A percentile compares a stretch with the other conserved stretches of the same genome.
Evolutionary conservation across 2,329 filamentous ascomycete genomes (phyloP).

Genomic region (Dryadomyces sulphureus): DNA sequence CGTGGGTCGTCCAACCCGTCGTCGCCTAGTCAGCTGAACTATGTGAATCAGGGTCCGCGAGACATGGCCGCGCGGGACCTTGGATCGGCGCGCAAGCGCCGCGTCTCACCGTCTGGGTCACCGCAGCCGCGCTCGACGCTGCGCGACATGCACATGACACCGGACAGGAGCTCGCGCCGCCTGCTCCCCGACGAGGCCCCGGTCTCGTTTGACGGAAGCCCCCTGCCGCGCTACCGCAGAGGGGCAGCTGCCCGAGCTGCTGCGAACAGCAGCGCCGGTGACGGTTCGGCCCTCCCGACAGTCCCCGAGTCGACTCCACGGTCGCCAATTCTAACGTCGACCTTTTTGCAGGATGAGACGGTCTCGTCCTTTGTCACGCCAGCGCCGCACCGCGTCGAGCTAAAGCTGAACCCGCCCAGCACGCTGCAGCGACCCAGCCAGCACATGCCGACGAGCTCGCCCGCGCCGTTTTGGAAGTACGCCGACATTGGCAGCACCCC

Average conservation of each 20-base stretch:
- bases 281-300: slow-evolving; percentile 5
- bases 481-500: slow-evolving; percentile 64
- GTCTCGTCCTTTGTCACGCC: slow-evolving; percentile 52
- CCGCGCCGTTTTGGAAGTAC: slow-evolving; percentile 81
- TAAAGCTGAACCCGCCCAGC: slow-evolving; percentile 62
- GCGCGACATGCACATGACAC: slow-evolving; percentile 39
- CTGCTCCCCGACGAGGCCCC: slow-evolving; percentile 21
- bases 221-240: slow-evolving; percentile 42
- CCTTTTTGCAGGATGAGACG: slow-evolving; percentile 48
- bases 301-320: slow-evolving; percentile 25
- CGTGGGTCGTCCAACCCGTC: slow-evolving; percentile 56
- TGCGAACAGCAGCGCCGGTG: slow-evolving; percentile 4
- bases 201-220: slow-evolving; percentile 38
- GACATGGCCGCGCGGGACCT: slow-evolving; percentile 38
- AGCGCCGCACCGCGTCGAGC: slow-evolving; percentile 57
- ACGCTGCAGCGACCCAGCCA: slow-evolving; percentile 70
- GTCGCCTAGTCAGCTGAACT: slow-evolving; percentile 47
- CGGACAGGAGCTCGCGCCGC: slow-evolving; percentile 34
- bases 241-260: slow-evolving; percentile 11
- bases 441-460: slow-evolving; percentile 74
- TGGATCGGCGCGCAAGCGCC: slow-evolving; percentile 39
- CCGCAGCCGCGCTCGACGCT: slow-evolving; percentile 36
- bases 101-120: slow-evolving; percentile 38
- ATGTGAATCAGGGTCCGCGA: slow-evolving; percentile 42
- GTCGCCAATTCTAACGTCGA: slow-evolving; percentile 47